phyloP scores from a whole-genome alignment of 306 rosid species.

The Elaeagnus macrophylla region DNA sequence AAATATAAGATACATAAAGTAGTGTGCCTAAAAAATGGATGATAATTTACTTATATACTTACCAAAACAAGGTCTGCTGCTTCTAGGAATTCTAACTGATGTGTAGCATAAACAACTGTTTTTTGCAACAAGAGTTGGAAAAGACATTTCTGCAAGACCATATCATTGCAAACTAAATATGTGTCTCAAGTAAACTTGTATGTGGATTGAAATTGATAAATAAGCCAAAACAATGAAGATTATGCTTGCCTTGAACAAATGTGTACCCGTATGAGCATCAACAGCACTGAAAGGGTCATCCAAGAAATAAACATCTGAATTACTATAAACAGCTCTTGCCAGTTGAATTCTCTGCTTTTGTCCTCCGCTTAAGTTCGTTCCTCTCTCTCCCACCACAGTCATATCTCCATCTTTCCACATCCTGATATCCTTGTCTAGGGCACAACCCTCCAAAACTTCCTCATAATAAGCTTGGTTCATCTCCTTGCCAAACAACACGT shows the following conservation, averaged over 20 bases:
- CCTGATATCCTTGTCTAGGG: slow-evolving; percentile 62
- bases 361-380: slow-evolving; percentile 90
- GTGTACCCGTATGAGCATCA: slow-evolving; percentile 80
- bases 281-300: slow-evolving; percentile 98
- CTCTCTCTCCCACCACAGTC: slow-evolving; percentile 74
- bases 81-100: slow-evolving; percentile 81
- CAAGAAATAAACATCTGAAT: slow-evolving; percentile 74
- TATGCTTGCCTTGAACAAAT: slow-evolving; percentile 60
- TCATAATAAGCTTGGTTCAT: slow-evolving; percentile 47
- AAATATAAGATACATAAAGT: background rate
- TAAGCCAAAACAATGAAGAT: background rate
- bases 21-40: background rate
- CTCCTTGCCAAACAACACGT: slow-evolving; percentile 67
- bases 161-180: slow-evolving; percentile 9
- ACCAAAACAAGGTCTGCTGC: slow-evolving; percentile 75
- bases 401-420: slow-evolving; percentile 66
- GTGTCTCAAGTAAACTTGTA: background rate
- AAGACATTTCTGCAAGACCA: slow-evolving; percentile 72
- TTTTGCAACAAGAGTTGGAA: slow-evolving; percentile 58
- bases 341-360: slow-evolving; percentile 88
- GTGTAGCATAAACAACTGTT: slow-evolving; percentile 83
- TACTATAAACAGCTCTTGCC: slow-evolving; percentile 79
- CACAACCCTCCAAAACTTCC: slow-evolving; percentile 67
- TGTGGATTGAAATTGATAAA: slow-evolving; percentile 7
- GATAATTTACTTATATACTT: slow-evolving; percentile 18